Conservation (phyloP, 805 yeast genomes). For the Candida boleticola region DNA sequence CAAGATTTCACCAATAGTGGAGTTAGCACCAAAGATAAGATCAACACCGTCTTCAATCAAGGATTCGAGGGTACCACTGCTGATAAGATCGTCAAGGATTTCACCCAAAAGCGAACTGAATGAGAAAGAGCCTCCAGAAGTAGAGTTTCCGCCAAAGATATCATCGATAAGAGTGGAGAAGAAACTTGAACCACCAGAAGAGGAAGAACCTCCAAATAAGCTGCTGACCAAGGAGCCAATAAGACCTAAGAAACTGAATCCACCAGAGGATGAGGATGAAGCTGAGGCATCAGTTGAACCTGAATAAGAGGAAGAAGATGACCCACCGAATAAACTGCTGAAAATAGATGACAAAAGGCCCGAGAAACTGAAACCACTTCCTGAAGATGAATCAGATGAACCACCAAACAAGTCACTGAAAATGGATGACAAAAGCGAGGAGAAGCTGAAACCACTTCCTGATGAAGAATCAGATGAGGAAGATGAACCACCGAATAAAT, state of each 20-base stretch:
- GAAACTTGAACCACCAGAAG: background rate
- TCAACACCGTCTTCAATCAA: slow-evolving; percentile 13
- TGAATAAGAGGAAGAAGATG: background rate
- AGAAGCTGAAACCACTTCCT: slow-evolving; percentile 1
- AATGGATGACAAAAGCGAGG: slow-evolving; percentile 9
- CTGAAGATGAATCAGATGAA: slow-evolving; percentile 4
- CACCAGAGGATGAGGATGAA: slow-evolving; percentile 5
- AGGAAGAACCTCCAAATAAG: background rate
- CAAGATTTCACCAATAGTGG: slow-evolving; percentile 3
- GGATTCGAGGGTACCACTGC: slow-evolving; percentile 10
- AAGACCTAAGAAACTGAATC: slow-evolving; percentile 1
- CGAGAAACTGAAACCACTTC: slow-evolving; percentile 1
- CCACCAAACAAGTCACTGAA: slow-evolving; percentile 9
- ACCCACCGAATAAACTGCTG: slow-evolving; percentile 11
- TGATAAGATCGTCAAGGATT: slow-evolving; percentile 11
- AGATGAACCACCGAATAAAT: slow-evolving; percentile 6
- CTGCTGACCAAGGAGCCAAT: background rate
- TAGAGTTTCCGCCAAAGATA: slow-evolving; percentile 4
- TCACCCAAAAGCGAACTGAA: slow-evolving; percentile 11
- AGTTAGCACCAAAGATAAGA: slow-evolving; percentile 14
- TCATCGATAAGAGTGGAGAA: slow-evolving; percentile 3
- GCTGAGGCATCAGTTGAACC: slow-evolving; percentile 8
- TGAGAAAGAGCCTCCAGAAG: slow-evolving; percentile 8
- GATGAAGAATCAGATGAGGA: slow-evolving; percentile 3
- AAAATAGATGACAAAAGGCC: slow-evolving; percentile 5